phyloP scores from a whole-genome alignment of 768 basidiomycete species.

The Boletus speciosus region DNA sequence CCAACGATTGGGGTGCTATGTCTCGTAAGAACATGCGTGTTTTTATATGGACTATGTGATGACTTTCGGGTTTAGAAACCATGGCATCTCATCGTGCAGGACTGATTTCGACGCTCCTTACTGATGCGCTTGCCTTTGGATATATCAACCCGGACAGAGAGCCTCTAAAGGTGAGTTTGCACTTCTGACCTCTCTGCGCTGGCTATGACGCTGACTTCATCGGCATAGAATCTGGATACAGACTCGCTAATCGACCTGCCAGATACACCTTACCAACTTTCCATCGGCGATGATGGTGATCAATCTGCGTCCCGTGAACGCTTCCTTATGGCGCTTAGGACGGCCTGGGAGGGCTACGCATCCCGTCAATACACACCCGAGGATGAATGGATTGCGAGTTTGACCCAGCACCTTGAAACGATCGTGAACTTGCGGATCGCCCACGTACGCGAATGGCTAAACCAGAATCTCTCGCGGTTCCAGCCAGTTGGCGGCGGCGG shows the following conservation, averaged over 20 bases:
- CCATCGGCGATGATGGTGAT: conserved; percentile 21
- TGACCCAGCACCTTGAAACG: conserved; percentile 37
- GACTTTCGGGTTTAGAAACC: conserved; percentile 36
- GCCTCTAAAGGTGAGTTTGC: conserved; percentile 43
- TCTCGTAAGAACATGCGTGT: conserved; percentile 42
- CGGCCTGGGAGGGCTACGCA: conserved; percentile 15
- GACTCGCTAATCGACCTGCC: conserved; percentile 36
- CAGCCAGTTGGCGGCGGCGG: conserved; percentile 15
- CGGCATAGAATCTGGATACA: conserved; percentile 50
- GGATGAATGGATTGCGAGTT: conserved; percentile 37
- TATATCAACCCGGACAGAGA: conserved; percentile 43
- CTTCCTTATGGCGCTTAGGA: conserved; percentile 12
- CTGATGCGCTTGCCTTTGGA: conserved; percentile 47
- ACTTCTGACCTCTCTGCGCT: background rate
- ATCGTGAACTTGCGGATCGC: conserved; percentile 43
- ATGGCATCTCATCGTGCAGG: conserved; percentile 47
- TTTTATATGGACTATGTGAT: background rate
- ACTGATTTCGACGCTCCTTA: conserved; percentile 39
- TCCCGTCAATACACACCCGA: conserved; percentile 22
- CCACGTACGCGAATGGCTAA: conserved; percentile 52
- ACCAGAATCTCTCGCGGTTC: conserved; percentile 47
- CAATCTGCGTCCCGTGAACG: conserved; percentile 17
- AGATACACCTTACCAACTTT: conserved; percentile 38
- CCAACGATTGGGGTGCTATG: conserved; percentile 63
- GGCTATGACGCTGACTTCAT: background rate